These are phyloP conservation scores for Fusarium falciforme DNA, from an alignment of 2,329 filamentous ascomycete genomes.

Conservation along the genomic window DNA sequence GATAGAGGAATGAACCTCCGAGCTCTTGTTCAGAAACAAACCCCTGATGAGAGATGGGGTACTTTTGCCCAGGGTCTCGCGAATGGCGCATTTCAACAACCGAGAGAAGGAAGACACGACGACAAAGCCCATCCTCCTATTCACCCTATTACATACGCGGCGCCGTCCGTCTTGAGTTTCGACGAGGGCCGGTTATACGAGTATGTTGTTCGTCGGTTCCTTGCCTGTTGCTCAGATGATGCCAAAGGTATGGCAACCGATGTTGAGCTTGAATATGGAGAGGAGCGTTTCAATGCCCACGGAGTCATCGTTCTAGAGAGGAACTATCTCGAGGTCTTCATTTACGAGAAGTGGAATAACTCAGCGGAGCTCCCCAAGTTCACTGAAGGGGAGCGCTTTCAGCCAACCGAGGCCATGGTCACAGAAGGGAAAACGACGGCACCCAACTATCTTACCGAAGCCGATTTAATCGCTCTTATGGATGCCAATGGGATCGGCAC, in stretches of 20 bases:
- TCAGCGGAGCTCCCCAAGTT: constrained; percentile 86
- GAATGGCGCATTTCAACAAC: constrained; percentile 81
- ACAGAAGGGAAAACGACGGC: constrained; percentile 89
- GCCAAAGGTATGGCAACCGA: constrained; percentile 88
- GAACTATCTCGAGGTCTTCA: constrained; percentile 95
- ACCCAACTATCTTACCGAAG: constrained; percentile 90
- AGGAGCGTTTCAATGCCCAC: constrained; percentile 83
- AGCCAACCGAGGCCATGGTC: constrained; percentile 89
- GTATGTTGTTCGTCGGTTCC: constrained; percentile 89
- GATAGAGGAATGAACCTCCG: constrained; percentile 89
- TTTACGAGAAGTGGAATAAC: constrained; percentile 96
- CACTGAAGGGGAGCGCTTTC: constrained; percentile 81
- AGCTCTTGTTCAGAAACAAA: constrained; percentile 85
- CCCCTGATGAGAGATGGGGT: constrained; percentile 81
- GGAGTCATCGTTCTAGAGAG: constrained; percentile 87
- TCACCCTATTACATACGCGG: constrained; percentile 90
- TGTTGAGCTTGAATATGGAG: constrained; percentile 84
- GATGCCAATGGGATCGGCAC: constrained; percentile 98
- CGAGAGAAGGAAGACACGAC: constrained; percentile 86
- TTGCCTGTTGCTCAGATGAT: constrained; percentile 96
- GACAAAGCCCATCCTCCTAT: constrained; percentile 98
- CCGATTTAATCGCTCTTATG: constrained; percentile 95
- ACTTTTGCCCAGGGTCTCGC: constrained; percentile 80
- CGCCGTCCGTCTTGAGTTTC: constrained; percentile 69
- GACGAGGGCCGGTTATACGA: constrained; percentile 87